These are phyloP conservation scores for Hymenoscyphus scutula DNA, from an alignment of 2,329 filamentous ascomycete genomes.

Conservation along the genomic window DNA sequence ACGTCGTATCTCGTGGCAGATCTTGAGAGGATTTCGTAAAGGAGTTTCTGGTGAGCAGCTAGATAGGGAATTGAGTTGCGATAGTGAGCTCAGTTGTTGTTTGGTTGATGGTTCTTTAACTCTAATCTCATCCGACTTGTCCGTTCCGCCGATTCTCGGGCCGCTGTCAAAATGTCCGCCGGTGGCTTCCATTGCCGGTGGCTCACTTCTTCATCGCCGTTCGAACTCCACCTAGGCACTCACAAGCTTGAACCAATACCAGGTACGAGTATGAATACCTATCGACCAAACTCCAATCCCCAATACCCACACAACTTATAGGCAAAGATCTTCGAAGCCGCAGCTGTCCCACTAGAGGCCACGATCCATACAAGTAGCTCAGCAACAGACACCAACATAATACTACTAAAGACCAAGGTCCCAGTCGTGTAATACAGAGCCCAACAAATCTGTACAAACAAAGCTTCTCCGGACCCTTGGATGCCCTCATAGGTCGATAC, in stretches of 20 bases:
- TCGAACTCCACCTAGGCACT: too few relatives aligned
- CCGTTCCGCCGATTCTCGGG: background rate
- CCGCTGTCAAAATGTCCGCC: background rate
- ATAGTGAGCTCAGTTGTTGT: background rate
- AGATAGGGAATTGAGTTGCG: background rate
- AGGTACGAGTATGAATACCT: too few relatives aligned
- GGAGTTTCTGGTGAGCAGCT: background rate
- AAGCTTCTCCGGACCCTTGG: slow-evolving; percentile 33
- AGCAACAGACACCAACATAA: slow-evolving; percentile 37
- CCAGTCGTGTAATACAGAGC: slow-evolving; percentile 37
- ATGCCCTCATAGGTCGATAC: slow-evolving; percentile 15
- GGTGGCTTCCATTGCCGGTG: too few relatives aligned
- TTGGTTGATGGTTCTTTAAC: background rate
- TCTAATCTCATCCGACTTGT: background rate
- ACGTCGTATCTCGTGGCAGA: background rate
- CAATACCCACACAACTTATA: slow-evolving; percentile 19
- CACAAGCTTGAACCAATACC: too few relatives aligned
- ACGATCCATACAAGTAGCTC: slow-evolving; percentile 36
- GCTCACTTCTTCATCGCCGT: too few relatives aligned
- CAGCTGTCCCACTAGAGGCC: slow-evolving; percentile 27
- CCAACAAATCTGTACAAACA: slow-evolving; percentile 36
- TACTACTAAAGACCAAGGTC: slow-evolving; percentile 36
- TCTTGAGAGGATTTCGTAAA: background rate
- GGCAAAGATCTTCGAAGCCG: slow-evolving; percentile 33
- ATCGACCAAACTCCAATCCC: background rate